Conservation (phyloP, 805 yeast genomes). For the Yarrowia sp. region DNA sequence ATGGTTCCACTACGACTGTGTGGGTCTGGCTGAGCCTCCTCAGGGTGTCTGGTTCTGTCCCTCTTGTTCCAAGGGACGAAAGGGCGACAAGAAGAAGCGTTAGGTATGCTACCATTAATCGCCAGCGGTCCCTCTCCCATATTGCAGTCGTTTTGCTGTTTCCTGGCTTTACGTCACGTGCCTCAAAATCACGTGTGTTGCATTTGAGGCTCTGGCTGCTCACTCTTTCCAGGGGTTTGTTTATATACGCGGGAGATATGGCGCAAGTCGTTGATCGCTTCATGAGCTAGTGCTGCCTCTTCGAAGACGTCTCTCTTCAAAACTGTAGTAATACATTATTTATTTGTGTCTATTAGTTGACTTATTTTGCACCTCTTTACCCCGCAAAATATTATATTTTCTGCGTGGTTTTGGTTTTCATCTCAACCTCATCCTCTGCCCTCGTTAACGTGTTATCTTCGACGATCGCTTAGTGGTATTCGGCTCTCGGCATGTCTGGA, state of each 20-base stretch:
- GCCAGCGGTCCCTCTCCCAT: not conserved
- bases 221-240: not conserved
- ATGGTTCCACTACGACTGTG: constrained; percentile 97
- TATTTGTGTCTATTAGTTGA: not conserved
- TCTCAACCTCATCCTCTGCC: not conserved
- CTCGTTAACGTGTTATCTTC: not conserved
- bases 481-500: constrained; percentile 13
- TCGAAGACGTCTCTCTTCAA: not conserved
- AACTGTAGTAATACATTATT: constrained; percentile 28
- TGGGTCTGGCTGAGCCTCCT: constrained; percentile 84
- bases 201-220: not conserved
- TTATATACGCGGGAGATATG: not conserved
- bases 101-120: constrained; percentile 19
- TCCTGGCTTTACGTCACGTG: not conserved
- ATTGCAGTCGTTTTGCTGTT: not conserved
- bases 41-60: constrained; percentile 95
- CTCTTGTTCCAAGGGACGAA: constrained; percentile 52
- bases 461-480: not conserved
- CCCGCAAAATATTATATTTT: not conserved
- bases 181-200: not conserved
- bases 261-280: not conserved
- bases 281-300: too few relatives aligned
- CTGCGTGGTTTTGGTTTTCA: not conserved
- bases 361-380: not conserved
- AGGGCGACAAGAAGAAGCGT: constrained; percentile 33